These are phyloP conservation scores for Mycena olivaceomarginata DNA, from an alignment of 768 basidiomycete species.

Conservation along the genomic window DNA sequence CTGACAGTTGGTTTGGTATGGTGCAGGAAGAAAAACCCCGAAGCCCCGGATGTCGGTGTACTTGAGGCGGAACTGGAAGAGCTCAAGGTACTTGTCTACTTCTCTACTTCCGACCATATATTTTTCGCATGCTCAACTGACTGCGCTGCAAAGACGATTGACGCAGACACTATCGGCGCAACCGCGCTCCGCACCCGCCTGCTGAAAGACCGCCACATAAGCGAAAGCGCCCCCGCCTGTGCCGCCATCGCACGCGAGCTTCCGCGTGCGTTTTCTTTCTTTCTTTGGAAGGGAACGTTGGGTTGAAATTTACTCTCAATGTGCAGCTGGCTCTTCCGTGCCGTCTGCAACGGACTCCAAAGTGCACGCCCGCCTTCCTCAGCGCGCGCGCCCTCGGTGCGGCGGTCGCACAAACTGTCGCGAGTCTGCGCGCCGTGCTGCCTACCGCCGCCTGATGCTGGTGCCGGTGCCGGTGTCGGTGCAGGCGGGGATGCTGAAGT, in stretches of 20 bases:
- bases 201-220: constrained; percentile 80
- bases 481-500: constrained; percentile 25
- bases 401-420: constrained; percentile 71
- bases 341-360: constrained; percentile 64
- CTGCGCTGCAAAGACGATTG: constrained; percentile 67
- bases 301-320: background rate
- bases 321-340: constrained; percentile 54
- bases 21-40: constrained; percentile 61
- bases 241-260: constrained; percentile 69
- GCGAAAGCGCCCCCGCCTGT: constrained; percentile 67
- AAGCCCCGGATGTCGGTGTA: constrained; percentile 63
- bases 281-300: background rate
- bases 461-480: background rate
- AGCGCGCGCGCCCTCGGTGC: constrained; percentile 86
- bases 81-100: constrained; percentile 73
- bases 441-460: constrained; percentile 49
- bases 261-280: constrained; percentile 32
- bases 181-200: constrained; percentile 84
- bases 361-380: constrained; percentile 83
- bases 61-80: constrained; percentile 76
- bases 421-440: constrained; percentile 67
- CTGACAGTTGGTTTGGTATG: background rate
- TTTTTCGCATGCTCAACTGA: constrained; percentile 26
- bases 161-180: constrained; percentile 75
- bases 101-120: background rate